Evolutionary conservation across 352 stramenopile species (phyloP).

Genomic region (Aphanomyces astaci): DNA sequence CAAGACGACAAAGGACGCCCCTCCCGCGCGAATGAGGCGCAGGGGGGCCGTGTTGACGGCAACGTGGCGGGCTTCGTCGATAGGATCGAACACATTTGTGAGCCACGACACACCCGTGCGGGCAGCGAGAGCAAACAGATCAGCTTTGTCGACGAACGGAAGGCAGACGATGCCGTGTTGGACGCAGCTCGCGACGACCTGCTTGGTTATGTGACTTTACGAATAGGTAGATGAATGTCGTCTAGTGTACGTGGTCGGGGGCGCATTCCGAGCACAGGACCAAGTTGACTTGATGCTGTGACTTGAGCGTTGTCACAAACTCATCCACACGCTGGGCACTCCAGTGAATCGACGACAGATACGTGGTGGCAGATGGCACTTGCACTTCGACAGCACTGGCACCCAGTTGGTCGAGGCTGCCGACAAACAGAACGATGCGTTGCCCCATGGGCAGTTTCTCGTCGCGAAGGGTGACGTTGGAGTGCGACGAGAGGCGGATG

Average conservation of each 20-base stretch:
- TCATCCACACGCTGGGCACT: background rate
- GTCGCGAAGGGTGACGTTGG: background rate
- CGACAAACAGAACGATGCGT: slow-evolving; percentile 15
- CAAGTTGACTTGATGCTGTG: slow-evolving; percentile 30
- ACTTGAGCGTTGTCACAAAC: slow-evolving; percentile 28
- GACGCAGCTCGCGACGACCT: slow-evolving; percentile 38
- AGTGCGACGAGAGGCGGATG: background rate
- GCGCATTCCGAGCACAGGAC: slow-evolving; percentile 38
- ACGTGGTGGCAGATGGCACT: slow-evolving; percentile 20
- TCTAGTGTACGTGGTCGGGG: background rate
- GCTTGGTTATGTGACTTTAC: slow-evolving; percentile 28
- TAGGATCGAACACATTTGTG: slow-evolving; percentile 44
- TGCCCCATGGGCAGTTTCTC: background rate
- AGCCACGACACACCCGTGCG: slow-evolving; percentile 35
- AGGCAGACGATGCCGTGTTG: slow-evolving; percentile 47
- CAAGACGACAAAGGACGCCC: slow-evolving; percentile 17
- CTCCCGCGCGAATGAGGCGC: slow-evolving; percentile 31
- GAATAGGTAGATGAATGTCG: background rate
- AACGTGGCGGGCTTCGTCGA: slow-evolving; percentile 31
- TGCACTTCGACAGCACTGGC: slow-evolving; percentile 36
- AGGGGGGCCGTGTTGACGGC: slow-evolving; percentile 32
- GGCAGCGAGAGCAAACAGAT: slow-evolving; percentile 39
- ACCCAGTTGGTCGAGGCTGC: slow-evolving; percentile 22
- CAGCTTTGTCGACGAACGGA: slow-evolving; percentile 44
- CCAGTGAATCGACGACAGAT: slow-evolving; percentile 32